Evolutionary conservation across 108 stramenopile genomes (phyloP), one percentile per base, ranked within the genome.

Genomic region (Discostella pseudostelligera): DNA sequence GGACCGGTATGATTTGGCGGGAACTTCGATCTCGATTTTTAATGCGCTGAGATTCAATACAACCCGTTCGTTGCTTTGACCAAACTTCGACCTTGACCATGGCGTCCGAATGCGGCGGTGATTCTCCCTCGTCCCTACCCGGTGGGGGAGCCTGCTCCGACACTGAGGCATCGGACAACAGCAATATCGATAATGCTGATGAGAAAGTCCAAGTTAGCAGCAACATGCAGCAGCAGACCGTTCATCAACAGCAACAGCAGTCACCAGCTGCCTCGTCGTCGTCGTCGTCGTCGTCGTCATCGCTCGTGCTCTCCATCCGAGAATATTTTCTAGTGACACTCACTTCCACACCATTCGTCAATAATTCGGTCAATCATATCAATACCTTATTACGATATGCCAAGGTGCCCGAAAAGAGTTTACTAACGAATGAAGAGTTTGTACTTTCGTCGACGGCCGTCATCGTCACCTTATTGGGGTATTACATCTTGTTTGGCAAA

Each of bases 401-500:
- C 14, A 47, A 62, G 16, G 64, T 80, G 13, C 79, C 79, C 24
- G 69, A 80, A 42, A 67, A 69, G 36, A 70, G 69, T 45, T 29
- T 80, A 7, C 28, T 79, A 28, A 72, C 82, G 4, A 45, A 77
- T 55, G 81, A 83, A 39, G 72, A 86, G 22, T 67, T 86, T 39
- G 72, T 83, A 0, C 40, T 83, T 6, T 62, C 48, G 14, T 25
- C 40, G 17, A 54, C 60, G 14, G 62, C 73, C 0, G 75, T 78
- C 9, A 43, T 84, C 45, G 51, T 73, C n/a, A 86, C 85, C 16
- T 59, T 88, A 50, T 10, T 84, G 13, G 55, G 58, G 1, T 86
- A 88, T 66, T 84, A 79, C 56, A 14, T 81, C 16, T 36, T 85
- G 25, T 79, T 84, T 62, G 85, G 86, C 19, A 76, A 87, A 24